Evolutionary conservation across 768 basidiomycete genomes (phyloP), one percentile per base, ranked within the genome.

Genomic region (Tubosaeta sp.): DNA sequence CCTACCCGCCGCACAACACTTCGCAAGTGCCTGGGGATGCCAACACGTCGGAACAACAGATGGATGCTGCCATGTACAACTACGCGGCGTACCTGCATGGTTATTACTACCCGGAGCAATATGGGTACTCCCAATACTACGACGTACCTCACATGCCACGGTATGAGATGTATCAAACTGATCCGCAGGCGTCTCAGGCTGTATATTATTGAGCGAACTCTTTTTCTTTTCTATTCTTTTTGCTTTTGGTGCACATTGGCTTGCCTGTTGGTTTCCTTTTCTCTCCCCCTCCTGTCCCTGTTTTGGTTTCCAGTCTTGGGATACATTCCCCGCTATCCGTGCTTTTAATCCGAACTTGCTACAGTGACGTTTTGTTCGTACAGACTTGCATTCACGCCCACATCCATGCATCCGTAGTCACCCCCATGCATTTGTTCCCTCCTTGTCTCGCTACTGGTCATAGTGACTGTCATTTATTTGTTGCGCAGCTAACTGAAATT

Each of bases 101-200:
- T 37, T 87, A 87, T 72, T 89, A 86, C 67, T 86, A 84, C 66
- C 83, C 84, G 22, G 84, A 85, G 46, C 75, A 78, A 54, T 88
- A 88, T 47, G 75, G 72, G 60, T 88, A 88, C 66, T 72, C 79
- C 53, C 78, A 74, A 39, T 87, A 86, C 71, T 71, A 85, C 74
- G 86, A 86, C 67, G 76, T 82, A 78, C 75, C 83, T 41, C 84
- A 83, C 58, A 68, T 73, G 56, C 77, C 80, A 65, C 80, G 79
- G 60, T 88, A 86, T 69, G 85, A 86, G 58, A 75, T 80, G 77
- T 86, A 86, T 69, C 73, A 77, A 50, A 66, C 76, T 63, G 79
- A 82, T 60, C 77, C 69, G 32, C 68, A 74, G 51, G 57, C 72
- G 44, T 74, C 80, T 65, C 76, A 77, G 57, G 71, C 76, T 58